A percentile compares a stretch with the other conserved stretches of the same genome.
Evolutionary conservation across 257 asterid species (phyloP).

Genomic region (Solanum stenotomum): DNA sequence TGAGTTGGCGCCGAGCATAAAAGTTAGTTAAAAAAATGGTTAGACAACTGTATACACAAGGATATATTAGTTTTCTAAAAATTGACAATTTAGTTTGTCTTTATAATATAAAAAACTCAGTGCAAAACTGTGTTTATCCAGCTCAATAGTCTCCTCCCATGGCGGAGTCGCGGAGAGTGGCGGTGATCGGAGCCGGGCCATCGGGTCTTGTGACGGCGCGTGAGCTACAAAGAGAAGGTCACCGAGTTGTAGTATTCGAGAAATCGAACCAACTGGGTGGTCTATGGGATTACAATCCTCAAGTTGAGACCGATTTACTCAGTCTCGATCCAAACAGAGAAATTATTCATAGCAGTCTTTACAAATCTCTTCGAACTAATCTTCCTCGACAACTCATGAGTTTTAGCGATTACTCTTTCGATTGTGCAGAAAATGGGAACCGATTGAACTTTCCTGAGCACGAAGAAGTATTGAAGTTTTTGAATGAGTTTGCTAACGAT

Average conservation of each 20-base stretch:
- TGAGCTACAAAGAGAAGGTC: conserved; percentile 28
- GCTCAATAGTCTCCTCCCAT: not conserved
- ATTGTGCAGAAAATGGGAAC: not conserved
- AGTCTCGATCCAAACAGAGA: conserved; percentile 30
- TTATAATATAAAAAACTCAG: too few relatives aligned
- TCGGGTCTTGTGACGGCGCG: conserved; percentile 35
- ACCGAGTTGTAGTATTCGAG: conserved; percentile 22
- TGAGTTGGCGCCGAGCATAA: too few relatives aligned
- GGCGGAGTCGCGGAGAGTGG: conserved; percentile 22
- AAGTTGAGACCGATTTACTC: conserved; percentile 38
- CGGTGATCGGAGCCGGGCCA: conserved; percentile 56
- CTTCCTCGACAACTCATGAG: conserved; percentile 2
- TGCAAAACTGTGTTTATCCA: not conserved
- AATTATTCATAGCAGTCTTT: not conserved
- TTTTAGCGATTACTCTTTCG: conserved; percentile 1
- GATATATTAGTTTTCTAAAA: too few relatives aligned
- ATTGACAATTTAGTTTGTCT: too few relatives aligned
- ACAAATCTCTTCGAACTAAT: conserved; percentile 3
- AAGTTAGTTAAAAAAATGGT: too few relatives aligned
- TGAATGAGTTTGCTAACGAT: conserved; percentile 30
- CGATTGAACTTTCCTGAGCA: conserved; percentile 29
- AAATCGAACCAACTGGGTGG: conserved; percentile 44
- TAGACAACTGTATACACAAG: too few relatives aligned
- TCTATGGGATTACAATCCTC: conserved; percentile 41
- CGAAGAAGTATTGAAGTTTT: conserved; percentile 39